phyloP scores from a whole-genome alignment of 176 grass and related monocot species.

The Oryza officinalis region DNA sequence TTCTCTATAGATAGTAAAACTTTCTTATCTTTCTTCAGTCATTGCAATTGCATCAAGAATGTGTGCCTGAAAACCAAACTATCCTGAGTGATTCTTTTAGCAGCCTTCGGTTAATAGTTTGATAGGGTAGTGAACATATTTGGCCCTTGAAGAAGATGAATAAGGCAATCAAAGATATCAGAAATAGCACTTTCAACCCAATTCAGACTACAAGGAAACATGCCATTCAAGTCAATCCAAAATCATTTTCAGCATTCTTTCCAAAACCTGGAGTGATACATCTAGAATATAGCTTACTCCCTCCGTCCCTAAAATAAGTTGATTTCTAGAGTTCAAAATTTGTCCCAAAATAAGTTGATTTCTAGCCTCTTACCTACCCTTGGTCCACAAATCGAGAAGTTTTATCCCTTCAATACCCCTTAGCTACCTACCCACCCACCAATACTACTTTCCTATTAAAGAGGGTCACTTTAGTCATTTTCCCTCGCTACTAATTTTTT shows the following conservation, averaged over 20 bases:
- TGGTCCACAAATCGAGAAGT: no score
- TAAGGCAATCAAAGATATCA: background rate
- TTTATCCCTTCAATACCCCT: no score
- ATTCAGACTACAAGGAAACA: background rate
- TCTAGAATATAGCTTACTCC: background rate
- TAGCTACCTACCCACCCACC: no score
- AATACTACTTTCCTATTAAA: no score
- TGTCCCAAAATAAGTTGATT: no score
- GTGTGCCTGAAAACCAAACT: background rate
- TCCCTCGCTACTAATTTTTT: no score
- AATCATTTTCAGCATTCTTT: slow-evolving; percentile 12
- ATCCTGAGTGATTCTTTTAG: background rate
- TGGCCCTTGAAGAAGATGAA: background rate
- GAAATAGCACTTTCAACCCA: background rate
- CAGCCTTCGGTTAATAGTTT: background rate
- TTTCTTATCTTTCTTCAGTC: background rate
- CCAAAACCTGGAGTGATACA: background rate
- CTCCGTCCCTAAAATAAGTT: no score
- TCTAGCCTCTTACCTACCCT: no score
- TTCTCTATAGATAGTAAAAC: background rate
- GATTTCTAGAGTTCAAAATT: no score
- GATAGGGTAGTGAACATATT: background rate
- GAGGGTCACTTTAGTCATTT: no score
- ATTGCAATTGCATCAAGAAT: background rate
- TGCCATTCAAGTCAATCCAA: slow-evolving; percentile 12